Evolutionary conservation across 805 yeast genomes (phyloP).

Genomic region (Kuraishia floccosa): DNA sequence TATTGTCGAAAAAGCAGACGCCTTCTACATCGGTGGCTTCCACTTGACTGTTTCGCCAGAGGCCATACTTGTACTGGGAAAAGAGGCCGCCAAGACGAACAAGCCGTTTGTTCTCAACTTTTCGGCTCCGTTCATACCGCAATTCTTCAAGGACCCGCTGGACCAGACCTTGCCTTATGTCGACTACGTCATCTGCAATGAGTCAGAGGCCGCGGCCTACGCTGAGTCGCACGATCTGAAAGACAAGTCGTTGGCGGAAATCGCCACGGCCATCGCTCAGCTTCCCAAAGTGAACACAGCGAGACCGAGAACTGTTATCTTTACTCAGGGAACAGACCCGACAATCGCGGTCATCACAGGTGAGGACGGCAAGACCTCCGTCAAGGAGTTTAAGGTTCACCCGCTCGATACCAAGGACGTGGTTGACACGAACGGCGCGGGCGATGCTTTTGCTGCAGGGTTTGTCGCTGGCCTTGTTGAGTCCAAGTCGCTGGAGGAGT

Average conservation of each 20-base stretch:
- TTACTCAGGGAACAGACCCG: constrained; percentile 93
- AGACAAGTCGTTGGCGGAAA: constrained; percentile 41
- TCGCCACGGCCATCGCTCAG: constrained; percentile 75
- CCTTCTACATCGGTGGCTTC: constrained; percentile 96
- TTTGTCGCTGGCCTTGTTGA: constrained; percentile 81
- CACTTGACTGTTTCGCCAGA: constrained; percentile 97
- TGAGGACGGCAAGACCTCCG: constrained; percentile 30
- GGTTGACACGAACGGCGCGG: constrained; percentile 96
- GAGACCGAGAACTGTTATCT: constrained; percentile 75
- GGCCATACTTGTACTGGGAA: constrained; percentile 80
- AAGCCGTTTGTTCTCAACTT: constrained; percentile 77
- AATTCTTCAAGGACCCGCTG: constrained; percentile 88
- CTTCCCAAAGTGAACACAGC: constrained; percentile 61
- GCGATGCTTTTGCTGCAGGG: constrained; percentile 97
- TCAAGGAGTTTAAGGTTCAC: constrained; percentile 55
- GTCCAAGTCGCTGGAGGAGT: constrained; percentile 47
- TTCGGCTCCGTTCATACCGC: constrained; percentile 94
- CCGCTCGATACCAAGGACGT: constrained; percentile 57
- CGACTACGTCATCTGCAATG: constrained; percentile 89
- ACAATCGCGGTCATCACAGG: constrained; percentile 67
- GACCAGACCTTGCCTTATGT: constrained; percentile 75
- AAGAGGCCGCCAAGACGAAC: constrained; percentile 64
- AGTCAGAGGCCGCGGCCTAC: constrained; percentile 91
- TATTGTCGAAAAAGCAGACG: constrained; percentile 67
- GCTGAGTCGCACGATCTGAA: constrained; percentile 73